Conservation (phyloP, 352 stramenopile species). For the Globisporangium alternatum region DNA sequence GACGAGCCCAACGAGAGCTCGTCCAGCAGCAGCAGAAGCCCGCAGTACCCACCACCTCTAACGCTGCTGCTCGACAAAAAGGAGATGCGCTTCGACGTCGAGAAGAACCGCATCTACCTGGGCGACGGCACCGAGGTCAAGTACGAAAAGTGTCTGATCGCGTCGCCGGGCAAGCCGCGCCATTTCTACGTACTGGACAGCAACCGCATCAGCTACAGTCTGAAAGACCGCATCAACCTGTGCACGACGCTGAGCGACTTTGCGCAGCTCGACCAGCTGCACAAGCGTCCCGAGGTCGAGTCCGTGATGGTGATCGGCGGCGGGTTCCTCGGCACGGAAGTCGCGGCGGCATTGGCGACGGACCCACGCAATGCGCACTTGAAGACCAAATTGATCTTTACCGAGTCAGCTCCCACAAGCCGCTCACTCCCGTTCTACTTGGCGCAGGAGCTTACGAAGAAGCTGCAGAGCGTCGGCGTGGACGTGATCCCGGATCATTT, state of each 20-base stretch:
- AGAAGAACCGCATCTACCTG: constrained; percentile 81
- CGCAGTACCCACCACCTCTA: constrained; percentile 31
- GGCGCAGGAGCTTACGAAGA: constrained; percentile 56
- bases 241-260: constrained; percentile 83
- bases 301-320: constrained; percentile 84
- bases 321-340: constrained; percentile 89
- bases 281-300: constrained; percentile 41
- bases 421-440: constrained; percentile 88
- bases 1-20: constrained; percentile 41
- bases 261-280: constrained; percentile 65
- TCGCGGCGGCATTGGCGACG: constrained; percentile 71
- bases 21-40: background rate
- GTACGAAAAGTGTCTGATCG: constrained; percentile 88
- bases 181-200: constrained; percentile 89
- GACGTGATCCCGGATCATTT: constrained; percentile 64
- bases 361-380: constrained; percentile 50
- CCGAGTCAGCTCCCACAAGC: constrained; percentile 41
- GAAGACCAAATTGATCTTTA: constrained; percentile 52
- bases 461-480: constrained; percentile 57
- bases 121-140: constrained; percentile 74
- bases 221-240: constrained; percentile 86
- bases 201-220: constrained; percentile 73
- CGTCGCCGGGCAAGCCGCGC: constrained; percentile 73
- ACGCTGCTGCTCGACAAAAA: constrained; percentile 80
- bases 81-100: constrained; percentile 78